These are phyloP conservation scores for Seiridium cupressi DNA, from an alignment of 2,329 filamentous ascomycete species.

Conservation along the genomic window DNA sequence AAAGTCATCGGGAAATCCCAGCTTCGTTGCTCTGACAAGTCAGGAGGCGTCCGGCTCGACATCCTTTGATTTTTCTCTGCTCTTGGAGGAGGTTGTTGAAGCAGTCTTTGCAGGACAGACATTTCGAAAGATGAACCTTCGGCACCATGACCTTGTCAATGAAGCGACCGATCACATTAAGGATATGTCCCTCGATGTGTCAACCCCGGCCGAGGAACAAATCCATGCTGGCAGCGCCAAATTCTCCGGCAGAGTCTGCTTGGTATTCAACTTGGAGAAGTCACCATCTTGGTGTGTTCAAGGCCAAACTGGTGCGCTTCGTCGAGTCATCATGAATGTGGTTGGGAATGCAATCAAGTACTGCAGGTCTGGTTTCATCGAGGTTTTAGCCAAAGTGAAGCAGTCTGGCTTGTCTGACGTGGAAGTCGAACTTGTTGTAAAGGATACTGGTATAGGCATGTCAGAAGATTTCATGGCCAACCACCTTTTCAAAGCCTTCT, in stretches of 20 bases:
- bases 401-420: constrained; percentile 29
- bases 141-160: background rate
- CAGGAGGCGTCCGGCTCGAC: constrained; percentile 20
- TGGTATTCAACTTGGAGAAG: constrained; percentile 49
- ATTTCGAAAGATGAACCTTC: constrained; percentile 18
- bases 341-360: constrained; percentile 65
- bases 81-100: constrained; percentile 46
- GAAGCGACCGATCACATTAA: constrained; percentile 46
- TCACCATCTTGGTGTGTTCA: constrained; percentile 49
- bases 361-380: constrained; percentile 37
- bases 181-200: background rate
- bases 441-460: constrained; percentile 68
- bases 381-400: constrained; percentile 24
- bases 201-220: background rate
- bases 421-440: constrained; percentile 48
- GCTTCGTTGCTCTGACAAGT: background rate
- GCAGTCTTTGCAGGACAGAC: constrained; percentile 45
- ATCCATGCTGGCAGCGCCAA: constrained; percentile 24
- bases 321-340: constrained; percentile 60
- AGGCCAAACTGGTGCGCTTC: constrained; percentile 49
- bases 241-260: constrained; percentile 28
- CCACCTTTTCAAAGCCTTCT: constrained; percentile 61
- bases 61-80: constrained; percentile 33
- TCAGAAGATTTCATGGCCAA: constrained; percentile 59
- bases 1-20: constrained; percentile 7